Evolutionary conservation across 768 basidiomycete species (phyloP), one percentile per base, ranked within the genome.

Genomic region (Rhizopogon roseolus): DNA sequence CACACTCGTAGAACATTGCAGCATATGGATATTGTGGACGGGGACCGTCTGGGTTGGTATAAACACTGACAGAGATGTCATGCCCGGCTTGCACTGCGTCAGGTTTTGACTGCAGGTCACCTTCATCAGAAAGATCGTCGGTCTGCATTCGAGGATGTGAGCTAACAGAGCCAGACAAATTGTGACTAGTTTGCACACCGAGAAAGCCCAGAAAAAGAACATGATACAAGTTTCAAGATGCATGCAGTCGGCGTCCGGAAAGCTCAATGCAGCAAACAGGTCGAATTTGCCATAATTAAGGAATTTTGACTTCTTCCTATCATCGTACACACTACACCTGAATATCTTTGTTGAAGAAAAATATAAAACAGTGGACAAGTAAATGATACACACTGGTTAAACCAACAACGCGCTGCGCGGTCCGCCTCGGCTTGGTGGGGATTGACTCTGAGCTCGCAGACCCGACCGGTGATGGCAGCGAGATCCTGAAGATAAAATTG

Each of bases 121-220:
- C 71, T 53, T 72, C 71, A 27, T 73, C 71, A 3, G 72, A 66
- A 45, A 72, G 53, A 50, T 73, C 71, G 41, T 73, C 72, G 5
- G 72, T 66, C 71, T 73, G 37, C 19, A 28, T 11, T 32, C 1
- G 9, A 36, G 9, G 8, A 41, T 9, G 17, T 65, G 16, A 64
- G 57, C 29, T 14, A 22, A 17, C 14, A 36, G 42, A 10, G 25
- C 5, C 1, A 34, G 5, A 48, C 6, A 8, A 29, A 22, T 48
- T 3, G 10, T 0, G 34, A 36, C 13, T 3, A 28, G 36, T 32
- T 14, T 49, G 41, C 64, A 5, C 52, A 73, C 71, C 25, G 71
- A 62, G 55, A 73, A 73, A 13, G 71, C 71, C 69, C 71, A 73
- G 34, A 73, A 63, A 60, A 71, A 72, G 54, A 73, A 73, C 22